Evolutionary conservation across 805 yeast species (phyloP), one percentile per base, ranked within the genome.

Genomic region (Candida cerambycidarum): DNA sequence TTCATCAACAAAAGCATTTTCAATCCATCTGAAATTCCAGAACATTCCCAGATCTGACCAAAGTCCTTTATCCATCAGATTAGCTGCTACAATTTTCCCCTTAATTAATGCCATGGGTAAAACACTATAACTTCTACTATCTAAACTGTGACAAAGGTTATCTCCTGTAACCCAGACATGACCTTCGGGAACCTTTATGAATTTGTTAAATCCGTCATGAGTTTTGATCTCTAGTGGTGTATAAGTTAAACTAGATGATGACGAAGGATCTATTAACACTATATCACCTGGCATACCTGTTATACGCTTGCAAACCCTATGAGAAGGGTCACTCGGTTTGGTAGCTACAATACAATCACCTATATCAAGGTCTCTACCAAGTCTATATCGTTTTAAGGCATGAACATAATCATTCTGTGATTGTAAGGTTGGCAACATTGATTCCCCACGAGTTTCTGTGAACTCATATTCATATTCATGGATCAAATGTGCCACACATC

Each of bases 91-190:
- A 11, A 93, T 82, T 56, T 88, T 90, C 1, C 98, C 99, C 52
- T 82, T 82, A 3, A 93, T 82, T 30, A 93, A 66, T 0, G 83
- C 98, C 81, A 89, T 71, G 1, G 99, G 98, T 27, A 93, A 67
- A n/a, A 83, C 88, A 29, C 90, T 86, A 58, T 93, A 93, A 0
- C 88, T 79, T 51, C 99, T 71, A 4, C 97, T 88, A 56, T 93
- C 99, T 37, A 90, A 67, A 15, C 96, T 87, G 51, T 83, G 89
- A 19, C 88, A 76, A 44, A 92, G 63, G 57, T 93, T 93, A 57
- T 93, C 99, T 1, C 99, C 99, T 0, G 97, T 89, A 3, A 90
- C 83, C 98, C 98, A 93, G 37, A 88, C 86, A 63, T 93, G 99
- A 2, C 99, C 99, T 51, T 82, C 79, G 1, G 99, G 99, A 0